These are phyloP conservation scores for Rusavskia elegans DNA, from an alignment of 495 filamentous ascomycete genomes.

Conservation along the genomic window DNA sequence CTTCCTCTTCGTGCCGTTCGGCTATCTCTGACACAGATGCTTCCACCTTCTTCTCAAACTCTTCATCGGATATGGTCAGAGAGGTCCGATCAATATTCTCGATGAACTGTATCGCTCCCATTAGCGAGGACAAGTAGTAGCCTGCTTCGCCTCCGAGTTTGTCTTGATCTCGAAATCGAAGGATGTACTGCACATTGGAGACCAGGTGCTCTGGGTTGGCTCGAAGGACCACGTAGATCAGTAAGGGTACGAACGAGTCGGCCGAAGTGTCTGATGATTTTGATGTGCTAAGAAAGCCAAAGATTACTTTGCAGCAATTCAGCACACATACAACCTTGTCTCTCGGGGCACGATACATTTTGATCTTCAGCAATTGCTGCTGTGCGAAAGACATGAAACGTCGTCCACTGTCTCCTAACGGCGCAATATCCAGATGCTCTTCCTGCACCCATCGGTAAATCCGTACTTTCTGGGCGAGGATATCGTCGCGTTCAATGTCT, in stretches of 20 bases:
- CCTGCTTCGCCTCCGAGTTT: conserved; percentile 93
- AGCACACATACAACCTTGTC: conserved; percentile 98
- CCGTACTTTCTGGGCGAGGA: conserved; percentile 85
- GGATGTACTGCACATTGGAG: conserved; percentile 95
- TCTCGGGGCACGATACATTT: conserved; percentile 82
- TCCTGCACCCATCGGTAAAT: conserved; percentile 95
- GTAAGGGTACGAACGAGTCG: conserved; percentile 85
- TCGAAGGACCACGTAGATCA: conserved; percentile 91
- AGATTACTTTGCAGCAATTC: conserved; percentile 99
- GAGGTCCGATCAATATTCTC: conserved; percentile 90
- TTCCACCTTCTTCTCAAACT: conserved; percentile 91
- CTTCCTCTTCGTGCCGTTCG: conserved; percentile 54
- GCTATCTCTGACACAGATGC: conserved; percentile 92
- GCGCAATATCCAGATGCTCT: conserved; percentile 84
- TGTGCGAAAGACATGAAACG: conserved; percentile 81
- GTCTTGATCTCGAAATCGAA: conserved; percentile 92
- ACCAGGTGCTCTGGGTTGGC: conserved; percentile 90
- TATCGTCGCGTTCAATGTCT: conserved; percentile 90
- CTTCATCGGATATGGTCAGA: conserved; percentile 82
- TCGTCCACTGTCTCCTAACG: conserved; percentile 67
- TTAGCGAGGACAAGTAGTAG: conserved; percentile 96
- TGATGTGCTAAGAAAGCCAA: conserved; percentile 70
- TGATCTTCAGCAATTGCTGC: conserved; percentile 89
- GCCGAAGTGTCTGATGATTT: conserved; percentile 81
- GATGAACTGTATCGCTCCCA: conserved; percentile 93